Evolutionary conservation across 139 green algal genomes (phyloP).

Genomic region (Coccomyxa sp.): DNA sequence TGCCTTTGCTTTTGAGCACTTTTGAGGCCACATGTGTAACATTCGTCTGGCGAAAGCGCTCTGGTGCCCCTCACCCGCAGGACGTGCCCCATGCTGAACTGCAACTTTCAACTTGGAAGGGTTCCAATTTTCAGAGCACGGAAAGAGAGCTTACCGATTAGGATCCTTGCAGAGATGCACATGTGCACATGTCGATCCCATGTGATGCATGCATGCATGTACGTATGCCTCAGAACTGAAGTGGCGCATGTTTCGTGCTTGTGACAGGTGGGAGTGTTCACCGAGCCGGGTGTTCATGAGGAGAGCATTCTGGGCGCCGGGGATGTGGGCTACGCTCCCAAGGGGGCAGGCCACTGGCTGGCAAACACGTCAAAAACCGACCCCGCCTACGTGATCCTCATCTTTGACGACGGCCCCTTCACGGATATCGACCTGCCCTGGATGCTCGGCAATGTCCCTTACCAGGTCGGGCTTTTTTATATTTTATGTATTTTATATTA

Average conservation of each 20-base stretch:
- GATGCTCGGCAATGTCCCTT: neutral
- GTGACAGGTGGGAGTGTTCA: conserved; percentile 1
- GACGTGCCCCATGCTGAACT: no score
- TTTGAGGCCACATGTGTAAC: neutral
- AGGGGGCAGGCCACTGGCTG: neutral
- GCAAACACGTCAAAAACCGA: neutral
- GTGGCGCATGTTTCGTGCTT: neutral
- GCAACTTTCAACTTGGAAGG: no score
- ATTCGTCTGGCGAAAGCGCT: neutral
- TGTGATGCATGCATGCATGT: neutral
- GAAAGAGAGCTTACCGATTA: neutral
- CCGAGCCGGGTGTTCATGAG: neutral
- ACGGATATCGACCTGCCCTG: neutral
- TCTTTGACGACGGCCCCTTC: neutral
- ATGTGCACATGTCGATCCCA: neutral
- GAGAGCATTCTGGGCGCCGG: neutral
- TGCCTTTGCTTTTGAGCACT: neutral
- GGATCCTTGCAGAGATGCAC: neutral
- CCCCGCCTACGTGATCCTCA: neutral
- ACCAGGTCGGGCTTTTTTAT: neutral
- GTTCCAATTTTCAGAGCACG: neutral
- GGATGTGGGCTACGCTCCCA: conserved; percentile 1
- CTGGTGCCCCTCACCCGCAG: neutral
- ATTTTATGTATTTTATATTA: no score
- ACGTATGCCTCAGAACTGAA: neutral